phyloP scores from a whole-genome alignment of 2,329 filamentous ascomycete species.

The Talaromyces sp. region DNA sequence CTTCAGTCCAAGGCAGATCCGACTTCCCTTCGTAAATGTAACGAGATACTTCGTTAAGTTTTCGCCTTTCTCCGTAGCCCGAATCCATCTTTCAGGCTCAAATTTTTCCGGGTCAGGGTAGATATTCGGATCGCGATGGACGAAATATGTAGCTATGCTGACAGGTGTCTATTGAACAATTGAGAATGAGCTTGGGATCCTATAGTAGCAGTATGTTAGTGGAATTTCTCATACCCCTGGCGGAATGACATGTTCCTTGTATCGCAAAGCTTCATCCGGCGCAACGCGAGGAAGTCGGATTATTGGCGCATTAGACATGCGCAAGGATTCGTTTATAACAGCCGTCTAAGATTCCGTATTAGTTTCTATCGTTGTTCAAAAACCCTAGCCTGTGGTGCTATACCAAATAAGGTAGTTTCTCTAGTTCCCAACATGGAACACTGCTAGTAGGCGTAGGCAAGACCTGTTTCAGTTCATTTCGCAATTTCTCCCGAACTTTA shows the following conservation, averaged over 20 bases:
- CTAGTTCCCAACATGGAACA: constrained; percentile 25
- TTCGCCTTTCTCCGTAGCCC: constrained; percentile 24
- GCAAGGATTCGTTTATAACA: constrained; percentile 28
- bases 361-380: not conserved
- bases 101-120: constrained; percentile 31
- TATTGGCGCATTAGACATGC: constrained; percentile 23
- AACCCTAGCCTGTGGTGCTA: no score
- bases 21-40: constrained; percentile 35
- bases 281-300: constrained; percentile 25
- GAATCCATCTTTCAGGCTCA: constrained; percentile 33
- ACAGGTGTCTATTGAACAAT: constrained; percentile 22
- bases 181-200: not conserved
- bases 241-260: constrained; percentile 26
- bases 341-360: constrained; percentile 14
- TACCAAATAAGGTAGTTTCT: constrained; percentile 36
- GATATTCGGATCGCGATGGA: constrained; percentile 29
- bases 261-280: constrained; percentile 19
- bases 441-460: constrained; percentile 21
- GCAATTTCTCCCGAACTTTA: constrained; percentile 16
- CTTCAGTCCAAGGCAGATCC: constrained; percentile 45
- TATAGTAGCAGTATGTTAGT: not conserved
- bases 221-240: constrained; percentile 7
- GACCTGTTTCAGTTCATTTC: constrained; percentile 21
- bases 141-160: constrained; percentile 30
- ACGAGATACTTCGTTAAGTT: constrained; percentile 32